Evolutionary conservation across 306 rosid genomes (phyloP).

Genomic region (Castanospermum australe): DNA sequence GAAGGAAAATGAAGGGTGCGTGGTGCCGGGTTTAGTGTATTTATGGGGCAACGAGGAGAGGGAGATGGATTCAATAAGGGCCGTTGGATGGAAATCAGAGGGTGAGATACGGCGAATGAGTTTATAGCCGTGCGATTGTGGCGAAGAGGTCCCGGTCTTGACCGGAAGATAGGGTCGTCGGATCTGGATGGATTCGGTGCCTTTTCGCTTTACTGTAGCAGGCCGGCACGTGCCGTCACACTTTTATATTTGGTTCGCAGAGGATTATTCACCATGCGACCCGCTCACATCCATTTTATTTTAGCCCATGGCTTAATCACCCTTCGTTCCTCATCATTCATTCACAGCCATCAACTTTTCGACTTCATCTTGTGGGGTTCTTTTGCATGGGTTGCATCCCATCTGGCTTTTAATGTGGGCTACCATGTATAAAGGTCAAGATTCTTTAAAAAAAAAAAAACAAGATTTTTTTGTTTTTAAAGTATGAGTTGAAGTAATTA

Average conservation of each 20-base stretch:
- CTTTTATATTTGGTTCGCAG: neutral
- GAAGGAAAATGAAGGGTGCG: constrained; percentile 29
- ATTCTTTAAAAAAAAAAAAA: no score
- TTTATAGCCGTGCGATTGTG: no score
- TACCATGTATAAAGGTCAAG: neutral
- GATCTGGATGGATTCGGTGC: constrained; percentile 52
- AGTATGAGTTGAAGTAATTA: neutral
- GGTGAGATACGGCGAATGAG: no score
- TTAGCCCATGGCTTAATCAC: neutral
- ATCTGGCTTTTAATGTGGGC: no score
- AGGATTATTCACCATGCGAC: constrained; percentile 7
- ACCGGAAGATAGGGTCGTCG: constrained; percentile 54
- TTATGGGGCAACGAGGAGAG: constrained; percentile 34
- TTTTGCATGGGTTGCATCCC: neutral
- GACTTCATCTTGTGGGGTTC: no score
- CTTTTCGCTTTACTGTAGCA: constrained; percentile 52
- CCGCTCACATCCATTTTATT: neutral
- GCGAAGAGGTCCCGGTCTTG: constrained; percentile 26
- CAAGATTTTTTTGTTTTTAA: neutral
- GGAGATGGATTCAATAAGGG: constrained; percentile 32
- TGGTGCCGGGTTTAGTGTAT: constrained; percentile 37
- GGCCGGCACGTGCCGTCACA: constrained; percentile 74
- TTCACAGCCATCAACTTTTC: no score
- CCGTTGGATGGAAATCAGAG: no score
- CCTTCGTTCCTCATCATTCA: neutral